These are phyloP conservation scores for Cryptococcus jaspeensis DNA, from an alignment of 1,284 basidiomycete species.

Conservation along the genomic window DNA sequence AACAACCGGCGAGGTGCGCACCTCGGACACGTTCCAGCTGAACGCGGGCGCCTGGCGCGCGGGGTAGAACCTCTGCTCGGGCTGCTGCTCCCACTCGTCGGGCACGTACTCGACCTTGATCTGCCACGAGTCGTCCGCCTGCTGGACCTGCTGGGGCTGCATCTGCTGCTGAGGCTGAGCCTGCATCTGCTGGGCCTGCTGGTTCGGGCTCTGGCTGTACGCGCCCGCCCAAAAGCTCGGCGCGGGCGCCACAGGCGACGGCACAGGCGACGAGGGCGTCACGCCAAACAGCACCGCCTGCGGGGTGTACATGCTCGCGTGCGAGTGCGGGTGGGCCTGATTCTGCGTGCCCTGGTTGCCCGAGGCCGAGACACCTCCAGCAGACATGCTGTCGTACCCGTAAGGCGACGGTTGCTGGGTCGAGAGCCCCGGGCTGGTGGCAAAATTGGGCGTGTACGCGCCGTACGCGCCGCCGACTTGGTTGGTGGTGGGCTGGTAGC, in stretches of 20 bases:
- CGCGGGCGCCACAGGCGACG: too few relatives aligned
- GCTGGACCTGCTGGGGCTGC: background rate
- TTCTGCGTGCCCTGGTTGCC: too few relatives aligned
- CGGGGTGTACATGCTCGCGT: background rate
- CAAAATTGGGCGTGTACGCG: background rate
- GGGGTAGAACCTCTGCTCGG: background rate
- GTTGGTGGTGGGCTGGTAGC: background rate
- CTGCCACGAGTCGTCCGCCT: background rate
- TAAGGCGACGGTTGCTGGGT: background rate
- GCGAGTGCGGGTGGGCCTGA: too few relatives aligned
- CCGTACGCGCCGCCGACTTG: background rate
- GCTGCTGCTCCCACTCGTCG: background rate
- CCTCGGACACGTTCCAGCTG: conserved; percentile 12
- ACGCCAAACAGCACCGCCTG: background rate
- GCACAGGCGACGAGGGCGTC: background rate
- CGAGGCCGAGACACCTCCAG: too few relatives aligned
- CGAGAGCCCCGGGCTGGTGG: too few relatives aligned
- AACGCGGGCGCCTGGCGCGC: conserved; percentile 2
- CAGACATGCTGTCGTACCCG: background rate
- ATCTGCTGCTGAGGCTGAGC: background rate
- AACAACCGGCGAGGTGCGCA: background rate
- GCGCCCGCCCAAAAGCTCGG: too few relatives aligned
- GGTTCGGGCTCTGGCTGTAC: too few relatives aligned
- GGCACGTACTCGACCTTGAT: background rate
- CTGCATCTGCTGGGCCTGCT: background rate